Base-by-base conservation (phyloP, 2,329 filamentous ascomycete genomes). In the Fusarium decemcellulare region DNA sequence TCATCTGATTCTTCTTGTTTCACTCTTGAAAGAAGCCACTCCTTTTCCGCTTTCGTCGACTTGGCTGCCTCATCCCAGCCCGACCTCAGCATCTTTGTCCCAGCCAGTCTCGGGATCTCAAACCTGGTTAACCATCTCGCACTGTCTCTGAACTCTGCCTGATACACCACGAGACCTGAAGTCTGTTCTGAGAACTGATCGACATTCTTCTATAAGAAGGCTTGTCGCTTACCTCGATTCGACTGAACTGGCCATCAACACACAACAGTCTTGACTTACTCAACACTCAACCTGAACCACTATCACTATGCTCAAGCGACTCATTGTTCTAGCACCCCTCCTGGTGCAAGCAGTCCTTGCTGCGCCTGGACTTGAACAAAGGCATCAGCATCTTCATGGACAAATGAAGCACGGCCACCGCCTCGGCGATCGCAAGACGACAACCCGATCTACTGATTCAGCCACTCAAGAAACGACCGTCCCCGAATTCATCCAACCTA, bases 321-420 rank as follows among this genome's bases (percentile, higher is more conserved):
- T 78, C 32, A 34, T 76, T 32, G 47, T 67, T 5, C 56, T 63
- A 16, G 68, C 72, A 44, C 72, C 74, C 12, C 63, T 79, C 12
- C 65, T 79, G 73, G 74, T 72, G 32, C 67, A 71, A 47, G 50
- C 63, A 50, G 72, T 60, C 8, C 30, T 72, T 34, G 76, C 70
- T 39, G 67, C 60, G 29, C 70, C 72, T 7, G 62, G 70, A 44
- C 71, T 72, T 23, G 63, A 67, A 56, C 55, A 60, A 11, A 65
- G 52, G 27, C 64, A 62, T 29, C 61, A 65, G 44, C 61, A 74
- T 46, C 61, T 66, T n/a, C 68, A 71, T 60, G 61, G 61, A 5
- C 46, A 68, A 27, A 59, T 69, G 16, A 63, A 68, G 36, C 66
- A 67, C 44, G 66, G 57, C 9, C 67, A 69, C 15, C 62, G 67